Evolutionary conservation across 2,329 filamentous ascomycete genomes (phyloP), one percentile per base, ranked within the genome.

Genomic region (Xylariaceae sp.): DNA sequence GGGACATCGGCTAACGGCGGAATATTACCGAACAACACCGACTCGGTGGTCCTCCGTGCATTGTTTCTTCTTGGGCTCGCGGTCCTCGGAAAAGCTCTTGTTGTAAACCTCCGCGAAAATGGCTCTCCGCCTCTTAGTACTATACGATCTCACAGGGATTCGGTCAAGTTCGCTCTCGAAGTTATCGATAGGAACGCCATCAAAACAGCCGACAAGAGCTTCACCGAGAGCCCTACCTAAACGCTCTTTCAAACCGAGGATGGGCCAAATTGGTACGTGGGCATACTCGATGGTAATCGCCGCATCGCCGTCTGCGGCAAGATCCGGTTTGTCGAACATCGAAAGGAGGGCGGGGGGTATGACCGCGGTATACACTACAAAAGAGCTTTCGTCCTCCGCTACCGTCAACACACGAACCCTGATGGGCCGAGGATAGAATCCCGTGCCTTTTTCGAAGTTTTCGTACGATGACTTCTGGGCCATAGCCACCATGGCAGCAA

Each of bases 391-490:
- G 59, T 83, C 78, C 54, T 83, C 78, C 0, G 64, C 64, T n/a
- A 63, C 51, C 7, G 78, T 78, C 54, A 86, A 64, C 18, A 86
- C 71, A 23, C 77, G 76, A 37, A 85, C 72, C 56, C 75, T 79
- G 55, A 84, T 67, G 57, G 84, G 77, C 53, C 9, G 73, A 63
- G 6, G 76, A 68, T 50, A 51, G 55, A 63, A 68, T 4, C 34
- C 67, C 4, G 64, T 50, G 4, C 57, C 62, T 13, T 39, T 61
- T 56, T 8, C 53, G 23, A 60, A 54, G 15, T 71, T 66, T 18
- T 53, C 62, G 66, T 85, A 84, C 58, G 81, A 82, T 51, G 80
- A 76, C 7, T 76, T 74, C 65, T 86, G 83, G 6, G 83, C 83
- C 78, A 85, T 81, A 51, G 80, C 78, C 10, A 86, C 65, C 58